These are phyloP conservation scores for Candida alai DNA, from an alignment of 805 yeast species.

Conservation along the genomic window DNA sequence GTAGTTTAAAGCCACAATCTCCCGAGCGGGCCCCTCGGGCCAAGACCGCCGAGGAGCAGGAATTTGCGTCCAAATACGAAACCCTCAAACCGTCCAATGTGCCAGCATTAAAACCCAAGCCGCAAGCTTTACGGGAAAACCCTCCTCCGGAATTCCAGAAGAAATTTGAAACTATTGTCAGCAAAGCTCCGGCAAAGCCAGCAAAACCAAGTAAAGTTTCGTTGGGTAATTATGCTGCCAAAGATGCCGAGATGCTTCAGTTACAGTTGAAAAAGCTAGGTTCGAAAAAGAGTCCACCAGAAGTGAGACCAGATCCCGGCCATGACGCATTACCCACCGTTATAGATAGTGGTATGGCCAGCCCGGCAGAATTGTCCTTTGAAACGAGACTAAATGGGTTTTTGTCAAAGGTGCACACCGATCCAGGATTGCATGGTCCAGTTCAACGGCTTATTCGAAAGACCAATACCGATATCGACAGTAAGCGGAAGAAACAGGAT, in stretches of 20 bases:
- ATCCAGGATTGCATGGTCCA: slow-evolving; percentile 1
- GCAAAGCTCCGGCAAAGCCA: slow-evolving; percentile 15
- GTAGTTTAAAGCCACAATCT: slow-evolving; percentile 1
- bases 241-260: slow-evolving; percentile 21
- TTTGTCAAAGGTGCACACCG: slow-evolving; percentile 3
- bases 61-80: slow-evolving; percentile 7
- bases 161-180: slow-evolving; percentile 4
- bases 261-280: slow-evolving; percentile 24
- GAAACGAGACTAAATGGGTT: slow-evolving; percentile 8
- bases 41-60: slow-evolving; percentile 9
- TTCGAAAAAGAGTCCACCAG: neutral
- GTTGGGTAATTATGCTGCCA: slow-evolving; percentile 16
- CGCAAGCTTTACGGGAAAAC: neutral
- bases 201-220: slow-evolving; percentile 18
- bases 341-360: too few species aligned
- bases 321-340: slow-evolving; percentile 1
- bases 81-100: slow-evolving; percentile 7
- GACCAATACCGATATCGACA: slow-evolving; percentile 8
- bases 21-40: neutral
- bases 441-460: too few species aligned
- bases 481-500: slow-evolving; percentile 10
- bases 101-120: slow-evolving; percentile 4
- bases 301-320: neutral
- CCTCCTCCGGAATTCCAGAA: slow-evolving; percentile 8
- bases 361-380: too few species aligned